Percentiles rank a stretch among this genome's conserved stretches.
These are phyloP conservation scores for Penicillium sp. DNA, from an alignment of 2,329 filamentous ascomycete species.

Conservation along the genomic window DNA sequence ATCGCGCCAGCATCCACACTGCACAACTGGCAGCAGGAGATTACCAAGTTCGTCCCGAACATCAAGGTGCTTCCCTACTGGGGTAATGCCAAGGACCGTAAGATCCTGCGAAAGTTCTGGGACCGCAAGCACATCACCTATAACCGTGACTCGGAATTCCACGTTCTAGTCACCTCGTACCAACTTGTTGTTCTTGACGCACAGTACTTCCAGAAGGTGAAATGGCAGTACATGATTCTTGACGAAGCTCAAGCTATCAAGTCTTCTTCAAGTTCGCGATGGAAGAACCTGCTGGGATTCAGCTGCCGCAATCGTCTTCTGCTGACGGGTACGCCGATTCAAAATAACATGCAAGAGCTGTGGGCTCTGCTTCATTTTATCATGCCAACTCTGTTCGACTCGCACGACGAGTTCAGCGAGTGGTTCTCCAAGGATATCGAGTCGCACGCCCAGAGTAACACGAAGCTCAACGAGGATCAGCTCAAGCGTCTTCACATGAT, in stretches of 20 bases:
- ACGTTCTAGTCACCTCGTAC: conserved; percentile 93
- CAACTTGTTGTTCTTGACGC: conserved; percentile 94
- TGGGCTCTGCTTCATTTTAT: conserved; percentile 98
- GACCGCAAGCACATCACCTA: conserved; percentile 96
- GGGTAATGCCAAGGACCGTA: conserved; percentile 87
- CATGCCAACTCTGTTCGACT: conserved; percentile 93
- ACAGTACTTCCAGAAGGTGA: conserved; percentile 97
- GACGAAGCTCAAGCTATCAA: conserved; percentile 99
- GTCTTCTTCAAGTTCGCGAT: conserved; percentile 87
- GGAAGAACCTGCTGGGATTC: conserved; percentile 91
- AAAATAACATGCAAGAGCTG: conserved; percentile 99
- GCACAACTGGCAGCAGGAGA: conserved; percentile 99
- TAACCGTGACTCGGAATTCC: conserved; percentile 83
- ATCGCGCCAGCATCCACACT: conserved; percentile 92
- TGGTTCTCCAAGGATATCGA: conserved; percentile 63
- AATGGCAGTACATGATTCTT: conserved; percentile 99
- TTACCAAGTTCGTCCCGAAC: conserved; percentile 83
- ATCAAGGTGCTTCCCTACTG: conserved; percentile 96
- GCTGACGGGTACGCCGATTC: conserved; percentile 91
- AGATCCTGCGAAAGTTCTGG: conserved; percentile 97
- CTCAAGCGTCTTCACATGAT: conserved; percentile 97
- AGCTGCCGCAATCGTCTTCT: conserved; percentile 89
- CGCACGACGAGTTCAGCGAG: conserved; percentile 46
- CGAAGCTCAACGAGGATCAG: conserved; percentile 98
- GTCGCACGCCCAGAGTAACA: conserved; percentile 96